Evolutionary conservation across 2,329 filamentous ascomycete species (phyloP), one percentile per base, ranked within the genome.

Genomic region (Colletotrichum sp.): DNA sequence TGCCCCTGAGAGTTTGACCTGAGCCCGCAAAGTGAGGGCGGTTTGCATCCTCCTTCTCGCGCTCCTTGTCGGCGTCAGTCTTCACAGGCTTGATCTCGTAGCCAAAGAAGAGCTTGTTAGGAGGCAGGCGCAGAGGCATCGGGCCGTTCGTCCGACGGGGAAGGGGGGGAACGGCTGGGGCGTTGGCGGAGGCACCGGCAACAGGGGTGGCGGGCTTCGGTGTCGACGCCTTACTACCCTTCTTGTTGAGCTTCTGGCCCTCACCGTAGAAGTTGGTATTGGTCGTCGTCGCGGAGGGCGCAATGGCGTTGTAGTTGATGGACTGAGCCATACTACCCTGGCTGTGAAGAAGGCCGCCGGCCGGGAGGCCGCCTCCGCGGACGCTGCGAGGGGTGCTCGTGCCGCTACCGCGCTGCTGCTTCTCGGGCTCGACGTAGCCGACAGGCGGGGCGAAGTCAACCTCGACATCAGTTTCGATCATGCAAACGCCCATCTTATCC

Each of bases 401-500:
- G n/a, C 96, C 96, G 79, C 95, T 97, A 30, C 84, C 84, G 70
- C 81, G 79, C 28, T 84, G 85, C 78, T 85, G 81, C 75, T 90
- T 92, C 81, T 94, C 92, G 1, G 96, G 95, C 84, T 99, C 96
- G 78, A 98, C 95, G 82, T 99, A 99, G 78, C 97, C 97, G 3
- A 99, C 92, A 0, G 97, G 97, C 5, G 97, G 90, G 3, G 96
- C 97, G 83, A 99, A 99, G 82, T 99, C 97, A 77, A 99, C 97
- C 72, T 95, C 95, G 15, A 99, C 91, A 87, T 99, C 97, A 0
- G 97, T 99, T 87, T 99, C 97, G 71, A 98, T 93, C 85, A 98
- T 98, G 81, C 96, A 96, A 71, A 99, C 96, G 75, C 94, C 94
- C 89, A 95, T 96, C 80, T 95, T 95, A 3, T 94, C 91, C 5